Conservation (phyloP, 2,329 filamentous ascomycete species). For the Calonectria ilicicola region DNA sequence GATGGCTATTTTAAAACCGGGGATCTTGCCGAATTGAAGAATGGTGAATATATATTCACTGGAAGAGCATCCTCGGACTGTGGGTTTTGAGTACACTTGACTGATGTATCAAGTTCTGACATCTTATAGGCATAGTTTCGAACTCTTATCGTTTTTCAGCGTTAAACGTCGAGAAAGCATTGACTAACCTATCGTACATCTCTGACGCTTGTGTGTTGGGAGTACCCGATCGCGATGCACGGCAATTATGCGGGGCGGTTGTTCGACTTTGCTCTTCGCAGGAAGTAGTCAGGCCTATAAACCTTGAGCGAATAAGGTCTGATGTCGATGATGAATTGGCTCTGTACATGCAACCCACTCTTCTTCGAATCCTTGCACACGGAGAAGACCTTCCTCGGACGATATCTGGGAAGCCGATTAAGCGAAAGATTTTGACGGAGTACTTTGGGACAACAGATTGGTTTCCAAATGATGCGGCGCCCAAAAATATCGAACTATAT, state of each 20-base stretch:
- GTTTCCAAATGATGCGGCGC: neutral
- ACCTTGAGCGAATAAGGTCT: slow-evolving; percentile 21
- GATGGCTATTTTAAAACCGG: slow-evolving; percentile 96
- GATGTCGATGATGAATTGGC: slow-evolving; percentile 15
- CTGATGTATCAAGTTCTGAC: neutral
- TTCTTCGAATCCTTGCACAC: slow-evolving; percentile 28
- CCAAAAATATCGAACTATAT: too few species aligned
- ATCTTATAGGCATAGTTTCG: slow-evolving; percentile 23
- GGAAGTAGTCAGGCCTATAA: neutral
- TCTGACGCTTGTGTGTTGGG: slow-evolving; percentile 28
- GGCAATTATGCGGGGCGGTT: slow-evolving; percentile 35
- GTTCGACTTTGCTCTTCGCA: neutral
- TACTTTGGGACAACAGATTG: neutral
- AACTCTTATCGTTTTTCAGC: slow-evolving; percentile 23
- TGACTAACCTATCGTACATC: slow-evolving; percentile 34
- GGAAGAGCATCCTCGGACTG: slow-evolving; percentile 34
- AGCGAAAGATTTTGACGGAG: neutral
- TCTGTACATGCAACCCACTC: slow-evolving; percentile 28
- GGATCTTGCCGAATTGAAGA: slow-evolving; percentile 79
- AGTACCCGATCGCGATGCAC: slow-evolving; percentile 31
- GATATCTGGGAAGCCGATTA: neutral
- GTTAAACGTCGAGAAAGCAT: slow-evolving; percentile 28
- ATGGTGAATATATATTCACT: slow-evolving; percentile 33
- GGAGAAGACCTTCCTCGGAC: neutral
- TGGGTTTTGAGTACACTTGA: neutral